These are phyloP conservation scores for Ogataea paraovalis DNA, from an alignment of 805 yeast genomes.

Conservation along the genomic window DNA sequence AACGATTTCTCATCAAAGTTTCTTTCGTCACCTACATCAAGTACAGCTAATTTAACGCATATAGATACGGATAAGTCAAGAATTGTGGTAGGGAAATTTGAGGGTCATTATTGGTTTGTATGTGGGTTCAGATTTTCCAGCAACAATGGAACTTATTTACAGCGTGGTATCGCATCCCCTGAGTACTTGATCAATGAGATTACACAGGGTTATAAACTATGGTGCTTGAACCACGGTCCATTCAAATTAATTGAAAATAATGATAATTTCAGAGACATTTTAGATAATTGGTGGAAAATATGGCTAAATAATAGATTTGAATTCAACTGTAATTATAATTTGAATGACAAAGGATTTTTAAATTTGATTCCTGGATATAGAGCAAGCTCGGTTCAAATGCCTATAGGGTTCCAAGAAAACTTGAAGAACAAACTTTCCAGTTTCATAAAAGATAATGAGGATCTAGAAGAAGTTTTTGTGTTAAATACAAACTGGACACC, in stretches of 20 bases:
- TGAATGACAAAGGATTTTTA: slow-evolving; percentile 33
- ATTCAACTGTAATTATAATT: slow-evolving; percentile 19
- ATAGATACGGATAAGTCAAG: slow-evolving; percentile 34
- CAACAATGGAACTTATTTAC: slow-evolving; percentile 11
- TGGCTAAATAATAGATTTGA: slow-evolving; percentile 33
- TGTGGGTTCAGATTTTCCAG: slow-evolving; percentile 24
- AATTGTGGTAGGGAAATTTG: slow-evolving; percentile 28
- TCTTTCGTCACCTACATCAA: slow-evolving; percentile 1
- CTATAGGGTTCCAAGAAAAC: slow-evolving; percentile 29
- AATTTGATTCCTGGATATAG: slow-evolving; percentile 28
- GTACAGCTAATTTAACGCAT: slow-evolving; percentile 4
- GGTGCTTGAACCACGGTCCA: slow-evolving; percentile 32
- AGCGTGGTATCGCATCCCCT: slow-evolving; percentile 30
- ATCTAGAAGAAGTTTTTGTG: slow-evolving; percentile 20
- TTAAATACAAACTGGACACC: slow-evolving; percentile 30
- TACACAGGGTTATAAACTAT: slow-evolving; percentile 30
- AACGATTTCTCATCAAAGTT: slow-evolving; percentile 25
- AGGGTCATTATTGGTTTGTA: slow-evolving; percentile 32
- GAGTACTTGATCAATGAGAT: slow-evolving; percentile 31
- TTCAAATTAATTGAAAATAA: slow-evolving; percentile 12
- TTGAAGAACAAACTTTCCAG: slow-evolving; percentile 17
- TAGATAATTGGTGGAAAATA: slow-evolving; percentile 33
- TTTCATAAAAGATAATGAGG: slow-evolving; percentile 8
- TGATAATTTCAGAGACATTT: slow-evolving; percentile 11
- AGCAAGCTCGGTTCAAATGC: slow-evolving; percentile 27